Evolutionary conservation across 2,329 filamentous ascomycete genomes (phyloP).

Genomic region (Aspergillus melleus): DNA sequence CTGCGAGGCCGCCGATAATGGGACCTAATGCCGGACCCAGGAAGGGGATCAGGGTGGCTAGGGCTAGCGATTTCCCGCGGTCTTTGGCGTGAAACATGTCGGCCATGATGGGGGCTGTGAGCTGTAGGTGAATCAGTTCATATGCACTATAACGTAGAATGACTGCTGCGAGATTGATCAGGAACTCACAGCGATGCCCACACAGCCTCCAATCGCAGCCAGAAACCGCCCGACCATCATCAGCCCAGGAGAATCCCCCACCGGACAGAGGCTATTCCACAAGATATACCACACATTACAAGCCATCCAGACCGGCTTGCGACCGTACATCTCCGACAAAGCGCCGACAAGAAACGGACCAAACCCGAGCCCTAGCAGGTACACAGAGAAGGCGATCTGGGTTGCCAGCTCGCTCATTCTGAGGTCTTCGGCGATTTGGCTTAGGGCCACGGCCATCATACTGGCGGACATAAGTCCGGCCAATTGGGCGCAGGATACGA

Average conservation of each 20-base stretch:
- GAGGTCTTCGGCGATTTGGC: not conserved
- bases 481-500: conserved; percentile 1
- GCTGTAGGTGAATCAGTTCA: not conserved
- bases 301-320: not conserved
- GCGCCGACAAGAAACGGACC: conserved; percentile 3
- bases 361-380: conserved; percentile 1
- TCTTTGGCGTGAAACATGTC: conserved; percentile 5
- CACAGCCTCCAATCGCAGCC: conserved; percentile 1
- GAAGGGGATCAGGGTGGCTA: conserved; percentile 3
- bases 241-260: not conserved
- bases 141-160: not conserved
- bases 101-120: conserved; percentile 1
- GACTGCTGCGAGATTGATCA: no score
- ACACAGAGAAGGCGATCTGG: conserved; percentile 4
- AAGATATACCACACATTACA: conserved; percentile 4
- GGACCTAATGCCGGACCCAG: conserved; percentile 4
- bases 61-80: conserved; percentile 2
- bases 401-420: not conserved
- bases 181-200: not conserved
- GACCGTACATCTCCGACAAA: conserved; percentile 6
- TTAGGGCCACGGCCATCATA: conserved; percentile 6
- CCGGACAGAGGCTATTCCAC: conserved; percentile 5
- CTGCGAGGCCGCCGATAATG: conserved; percentile 2
- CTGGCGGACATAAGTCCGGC: conserved; percentile 4
- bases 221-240: conserved; percentile 3